These are phyloP conservation scores for Chytridiales sp. DNA, from an alignment of 371 early-diverging fungal species.

Conservation along the genomic window DNA sequence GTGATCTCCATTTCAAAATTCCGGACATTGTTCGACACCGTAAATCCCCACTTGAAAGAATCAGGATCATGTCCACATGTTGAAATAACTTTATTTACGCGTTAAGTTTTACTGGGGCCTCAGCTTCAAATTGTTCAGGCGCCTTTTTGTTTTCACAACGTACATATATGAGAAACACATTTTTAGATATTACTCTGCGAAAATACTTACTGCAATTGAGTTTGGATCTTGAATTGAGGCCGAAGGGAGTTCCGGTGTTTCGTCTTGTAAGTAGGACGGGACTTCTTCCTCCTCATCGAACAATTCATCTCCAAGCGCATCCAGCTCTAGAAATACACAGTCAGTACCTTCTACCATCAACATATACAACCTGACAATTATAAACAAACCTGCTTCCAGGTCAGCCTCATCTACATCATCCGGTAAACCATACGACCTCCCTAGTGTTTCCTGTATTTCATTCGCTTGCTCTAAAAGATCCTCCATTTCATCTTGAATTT, in stretches of 20 bases:
- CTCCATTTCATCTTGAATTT: conserved; percentile 95
- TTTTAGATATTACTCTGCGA: no score
- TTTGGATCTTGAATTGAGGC: conserved; percentile 27
- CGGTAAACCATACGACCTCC: conserved; percentile 86
- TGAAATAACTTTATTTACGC: no score
- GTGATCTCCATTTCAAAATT: no score
- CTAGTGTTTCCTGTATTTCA: conserved; percentile 92
- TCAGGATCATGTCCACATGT: no score
- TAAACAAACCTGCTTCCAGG: conserved; percentile 78
- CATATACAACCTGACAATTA: no score
- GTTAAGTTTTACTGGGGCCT: no score
- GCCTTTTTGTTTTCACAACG: no score
- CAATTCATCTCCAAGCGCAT: conserved; percentile 90
- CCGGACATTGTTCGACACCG: no score
- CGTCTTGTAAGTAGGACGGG: conserved; percentile 56
- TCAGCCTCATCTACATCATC: conserved; percentile 96
- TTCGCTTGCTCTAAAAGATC: conserved; percentile 93
- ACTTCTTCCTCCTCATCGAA: conserved; percentile 77
- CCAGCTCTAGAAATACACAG: conserved; percentile 66
- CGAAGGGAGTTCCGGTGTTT: conserved; percentile 33
- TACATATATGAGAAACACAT: no score
- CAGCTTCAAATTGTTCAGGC: no score
- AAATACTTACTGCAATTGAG: no score
- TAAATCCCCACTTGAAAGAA: no score
- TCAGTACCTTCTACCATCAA: background rate